Percentiles rank a stretch among this genome's conserved stretches.
Conservation (phyloP, 768 basidiomycete species). For the Kwoniella pini region DNA sequence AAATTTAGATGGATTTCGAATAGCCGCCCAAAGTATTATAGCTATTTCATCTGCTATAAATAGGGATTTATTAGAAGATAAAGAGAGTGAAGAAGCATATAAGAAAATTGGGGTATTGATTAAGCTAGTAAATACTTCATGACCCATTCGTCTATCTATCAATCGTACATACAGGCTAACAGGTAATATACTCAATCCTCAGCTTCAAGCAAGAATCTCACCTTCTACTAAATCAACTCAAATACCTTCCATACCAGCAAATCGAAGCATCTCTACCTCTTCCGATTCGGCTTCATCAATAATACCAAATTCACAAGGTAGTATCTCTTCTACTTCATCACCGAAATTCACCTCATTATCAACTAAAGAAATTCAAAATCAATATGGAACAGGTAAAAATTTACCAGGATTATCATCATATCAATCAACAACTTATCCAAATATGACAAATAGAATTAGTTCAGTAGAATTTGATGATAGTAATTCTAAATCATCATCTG, state of each 20-base stretch:
- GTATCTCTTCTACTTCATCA: background rate
- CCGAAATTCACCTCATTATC: conserved; percentile 4
- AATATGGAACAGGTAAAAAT: conserved; percentile 7
- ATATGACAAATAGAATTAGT: conserved; percentile 8
- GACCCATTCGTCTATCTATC: background rate
- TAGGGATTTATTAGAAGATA: conserved; percentile 27
- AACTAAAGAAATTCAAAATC: background rate
- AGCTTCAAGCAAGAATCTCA: conserved; percentile 28
- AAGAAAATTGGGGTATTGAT: conserved; percentile 26
- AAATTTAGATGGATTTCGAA: conserved; percentile 22
- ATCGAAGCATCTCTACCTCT: background rate
- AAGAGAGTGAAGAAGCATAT: conserved; percentile 24
- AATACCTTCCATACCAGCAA: background rate
- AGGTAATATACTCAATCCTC: background rate
- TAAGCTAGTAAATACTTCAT: conserved; percentile 24
- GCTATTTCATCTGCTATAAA: conserved; percentile 11
- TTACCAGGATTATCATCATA: conserved; percentile 16
- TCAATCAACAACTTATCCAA: conserved; percentile 3
- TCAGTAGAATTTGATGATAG: background rate
- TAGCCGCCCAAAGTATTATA: conserved; percentile 20
- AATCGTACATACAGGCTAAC: background rate
- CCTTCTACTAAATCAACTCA: background rate
- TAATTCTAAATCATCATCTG: background rate
- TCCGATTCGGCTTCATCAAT: background rate
- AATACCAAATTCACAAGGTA: background rate